Percentiles rank a stretch among this genome's conserved stretches.
Evolutionary conservation across 1,284 basidiomycete genomes (phyloP).

Genomic region (Irpex rosettiformis): DNA sequence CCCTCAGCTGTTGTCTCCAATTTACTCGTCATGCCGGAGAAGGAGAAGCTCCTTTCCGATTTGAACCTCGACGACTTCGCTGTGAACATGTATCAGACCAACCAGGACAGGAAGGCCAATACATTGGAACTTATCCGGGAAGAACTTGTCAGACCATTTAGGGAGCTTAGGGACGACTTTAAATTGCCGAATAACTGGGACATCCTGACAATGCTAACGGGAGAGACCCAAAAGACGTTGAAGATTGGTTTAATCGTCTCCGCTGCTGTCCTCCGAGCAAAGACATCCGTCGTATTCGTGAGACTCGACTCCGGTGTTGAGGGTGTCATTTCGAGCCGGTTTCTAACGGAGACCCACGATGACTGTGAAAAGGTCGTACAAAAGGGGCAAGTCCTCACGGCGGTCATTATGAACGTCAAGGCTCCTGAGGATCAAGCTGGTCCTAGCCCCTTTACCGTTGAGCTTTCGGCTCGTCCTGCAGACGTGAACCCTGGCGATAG

Average conservation of each 20-base stretch:
- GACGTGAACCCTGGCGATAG: constrained; percentile 71
- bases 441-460: constrained; percentile 65
- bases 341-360: constrained; percentile 51
- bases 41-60: constrained; percentile 82
- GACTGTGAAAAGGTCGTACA: constrained; percentile 49
- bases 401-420: constrained; percentile 75
- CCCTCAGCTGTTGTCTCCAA: constrained; percentile 83
- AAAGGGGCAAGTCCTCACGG: constrained; percentile 79
- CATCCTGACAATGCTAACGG: constrained; percentile 92
- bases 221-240: constrained; percentile 84
- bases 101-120: constrained; percentile 83
- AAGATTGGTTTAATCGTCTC: constrained; percentile 83
- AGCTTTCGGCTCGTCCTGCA: constrained; percentile 71
- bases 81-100: constrained; percentile 82
- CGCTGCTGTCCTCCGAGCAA: constrained; percentile 66
- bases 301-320: constrained; percentile 93
- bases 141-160: constrained; percentile 86
- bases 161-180: constrained; percentile 76
- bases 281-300: constrained; percentile 52
- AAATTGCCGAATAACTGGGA: constrained; percentile 71
- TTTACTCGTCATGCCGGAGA: constrained; percentile 84
- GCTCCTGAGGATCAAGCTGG: constrained; percentile 45
- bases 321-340: constrained; percentile 71
- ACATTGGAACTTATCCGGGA: constrained; percentile 86
- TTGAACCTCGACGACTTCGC: constrained; percentile 98